phyloP scores from a whole-genome alignment of 2,329 filamentous ascomycete species.

The Didymella glomerata region DNA sequence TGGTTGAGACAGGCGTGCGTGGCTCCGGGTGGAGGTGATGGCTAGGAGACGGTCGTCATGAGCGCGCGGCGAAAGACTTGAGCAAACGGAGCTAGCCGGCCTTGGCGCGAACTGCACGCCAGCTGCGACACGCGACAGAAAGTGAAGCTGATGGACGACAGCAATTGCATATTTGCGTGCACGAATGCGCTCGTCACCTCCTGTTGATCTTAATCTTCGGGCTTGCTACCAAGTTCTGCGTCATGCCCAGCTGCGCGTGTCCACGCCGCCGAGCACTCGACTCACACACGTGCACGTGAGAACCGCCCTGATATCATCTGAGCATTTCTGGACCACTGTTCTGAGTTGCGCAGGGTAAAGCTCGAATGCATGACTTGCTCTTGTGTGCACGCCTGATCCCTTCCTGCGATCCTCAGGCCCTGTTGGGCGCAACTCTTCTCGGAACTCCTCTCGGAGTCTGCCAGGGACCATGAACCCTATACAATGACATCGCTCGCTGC shows the following conservation, averaged over 20 bases:
- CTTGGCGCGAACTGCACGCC: slow-evolving; percentile 10
- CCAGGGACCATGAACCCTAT: neutral
- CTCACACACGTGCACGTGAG: neutral
- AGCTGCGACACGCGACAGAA: slow-evolving; percentile 6
- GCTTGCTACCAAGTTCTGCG: neutral
- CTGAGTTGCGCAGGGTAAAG: neutral
- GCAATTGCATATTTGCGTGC: neutral
- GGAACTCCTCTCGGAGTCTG: no score
- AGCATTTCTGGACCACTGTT: neutral
- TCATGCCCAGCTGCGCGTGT: neutral
- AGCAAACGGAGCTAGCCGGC: slow-evolving; percentile 16
- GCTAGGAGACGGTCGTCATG: slow-evolving; percentile 24
- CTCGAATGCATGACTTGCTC: neutral
- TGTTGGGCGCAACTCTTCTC: slow-evolving; percentile 2
- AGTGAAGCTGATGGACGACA: neutral
- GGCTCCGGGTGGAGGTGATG: slow-evolving; percentile 21
- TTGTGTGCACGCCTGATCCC: neutral
- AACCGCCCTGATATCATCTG: neutral
- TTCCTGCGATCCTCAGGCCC: neutral
- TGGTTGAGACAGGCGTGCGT: slow-evolving; percentile 24
- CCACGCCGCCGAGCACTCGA: neutral
- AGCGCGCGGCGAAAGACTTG: slow-evolving; percentile 23
- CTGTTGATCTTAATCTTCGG: neutral
- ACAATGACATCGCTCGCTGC: neutral
- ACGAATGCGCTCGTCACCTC: neutral